Conservation (phyloP, 306 rosid species). For the Casuarina equisetifolia region DNA sequence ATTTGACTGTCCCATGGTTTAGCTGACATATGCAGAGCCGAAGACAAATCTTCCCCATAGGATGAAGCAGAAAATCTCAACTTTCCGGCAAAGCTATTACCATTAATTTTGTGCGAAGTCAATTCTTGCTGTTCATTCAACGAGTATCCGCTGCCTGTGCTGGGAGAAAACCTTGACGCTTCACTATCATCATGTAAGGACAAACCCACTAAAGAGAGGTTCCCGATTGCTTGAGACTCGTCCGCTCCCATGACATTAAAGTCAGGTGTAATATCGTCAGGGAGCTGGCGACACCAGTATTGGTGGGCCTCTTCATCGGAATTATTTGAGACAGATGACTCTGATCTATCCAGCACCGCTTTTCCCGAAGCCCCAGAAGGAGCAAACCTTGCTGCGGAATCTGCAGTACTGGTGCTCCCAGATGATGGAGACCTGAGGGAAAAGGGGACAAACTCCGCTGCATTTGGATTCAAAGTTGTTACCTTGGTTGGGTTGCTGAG, state of each 20-base stretch:
- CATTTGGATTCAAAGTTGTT: slow-evolving; percentile 80
- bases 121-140: slow-evolving; percentile 59
- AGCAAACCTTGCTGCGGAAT: slow-evolving; percentile 43
- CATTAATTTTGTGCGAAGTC: slow-evolving; percentile 43
- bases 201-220: slow-evolving; percentile 66
- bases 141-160: slow-evolving; percentile 58
- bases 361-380: slow-evolving; percentile 71
- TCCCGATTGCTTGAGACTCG: slow-evolving; percentile 64
- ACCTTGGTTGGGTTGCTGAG: slow-evolving; percentile 55
- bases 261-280: slow-evolving; percentile 97
- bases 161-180: slow-evolving; percentile 49
- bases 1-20: slow-evolving; percentile 78
- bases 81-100: slow-evolving; percentile 59
- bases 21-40: slow-evolving; percentile 48
- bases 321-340: slow-evolving; percentile 73
- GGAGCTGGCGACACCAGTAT: slow-evolving; percentile 94
- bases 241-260: slow-evolving; percentile 84
- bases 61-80: slow-evolving; percentile 59
- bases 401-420: slow-evolving; percentile 59
- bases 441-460: slow-evolving; percentile 91
- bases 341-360: slow-evolving; percentile 78
- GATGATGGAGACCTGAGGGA: slow-evolving; percentile 69
- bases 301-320: slow-evolving; percentile 95
- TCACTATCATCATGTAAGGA: slow-evolving; percentile 70
- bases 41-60: slow-evolving; percentile 63